Percentiles rank a stretch among this genome's conserved stretches.
Evolutionary conservation across 164 flowering plant species (phyloP).

Genomic region (Berberis vulgaris): DNA sequence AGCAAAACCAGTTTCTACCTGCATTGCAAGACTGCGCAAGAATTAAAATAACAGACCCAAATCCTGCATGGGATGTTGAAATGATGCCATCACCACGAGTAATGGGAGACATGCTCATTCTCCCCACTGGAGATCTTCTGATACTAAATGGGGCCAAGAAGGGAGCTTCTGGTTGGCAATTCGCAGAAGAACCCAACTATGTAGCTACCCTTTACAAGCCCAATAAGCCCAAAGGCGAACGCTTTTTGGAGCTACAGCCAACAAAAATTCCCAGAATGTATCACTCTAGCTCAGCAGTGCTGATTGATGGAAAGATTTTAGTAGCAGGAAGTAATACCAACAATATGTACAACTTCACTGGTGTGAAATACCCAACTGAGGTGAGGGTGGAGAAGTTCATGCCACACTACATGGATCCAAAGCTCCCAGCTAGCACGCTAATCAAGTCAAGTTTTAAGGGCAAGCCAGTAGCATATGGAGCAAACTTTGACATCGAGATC

Average conservation of each 20-base stretch:
- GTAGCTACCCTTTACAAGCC: slow-evolving; percentile 49
- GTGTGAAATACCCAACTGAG: slow-evolving; percentile 62
- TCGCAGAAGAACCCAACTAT: slow-evolving; percentile 41
- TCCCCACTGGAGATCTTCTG: slow-evolving; percentile 68
- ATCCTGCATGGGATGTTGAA: slow-evolving; percentile 50
- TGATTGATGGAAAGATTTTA: slow-evolving; percentile 54
- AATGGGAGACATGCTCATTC: slow-evolving; percentile 69
- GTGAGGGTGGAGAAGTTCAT: slow-evolving; percentile 64
- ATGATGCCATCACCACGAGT: slow-evolving; percentile 59
- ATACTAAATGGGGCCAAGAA: slow-evolving; percentile 68
- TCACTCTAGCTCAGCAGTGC: slow-evolving; percentile 51
- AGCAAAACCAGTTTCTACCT: slow-evolving; percentile 15
- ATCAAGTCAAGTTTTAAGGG: slow-evolving; percentile 4
- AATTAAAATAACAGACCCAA: slow-evolving; percentile 24
- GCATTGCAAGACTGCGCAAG: slow-evolving; percentile 53
- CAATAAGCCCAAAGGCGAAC: not conserved
- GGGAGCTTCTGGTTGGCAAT: slow-evolving; percentile 63
- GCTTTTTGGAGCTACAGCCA: slow-evolving; percentile 35
- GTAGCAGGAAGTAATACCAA: slow-evolving; percentile 81
- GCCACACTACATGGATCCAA: slow-evolving; percentile 66
- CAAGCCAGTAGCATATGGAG: slow-evolving; percentile 22
- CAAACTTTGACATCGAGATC: slow-evolving; percentile 18
- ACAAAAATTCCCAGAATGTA: slow-evolving; percentile 68
- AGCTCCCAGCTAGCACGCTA: slow-evolving; percentile 18
- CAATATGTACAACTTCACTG: slow-evolving; percentile 24